Evolutionary conservation across 2,329 filamentous ascomycete genomes (phyloP).

Genomic region (Sclerotinia minor): DNA sequence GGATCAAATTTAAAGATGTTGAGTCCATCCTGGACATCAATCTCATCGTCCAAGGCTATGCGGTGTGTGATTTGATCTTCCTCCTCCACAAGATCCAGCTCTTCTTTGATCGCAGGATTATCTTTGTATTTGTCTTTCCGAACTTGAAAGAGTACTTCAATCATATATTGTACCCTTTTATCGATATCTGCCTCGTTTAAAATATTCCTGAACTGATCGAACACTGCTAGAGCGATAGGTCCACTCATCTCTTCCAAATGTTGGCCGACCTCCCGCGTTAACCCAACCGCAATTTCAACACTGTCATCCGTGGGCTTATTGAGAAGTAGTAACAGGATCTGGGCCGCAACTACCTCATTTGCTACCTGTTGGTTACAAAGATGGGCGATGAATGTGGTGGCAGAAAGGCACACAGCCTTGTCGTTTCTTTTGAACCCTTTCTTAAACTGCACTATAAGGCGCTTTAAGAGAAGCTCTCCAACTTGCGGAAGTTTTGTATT

Average conservation of each 20-base stretch:
- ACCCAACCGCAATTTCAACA: constrained; percentile 92
- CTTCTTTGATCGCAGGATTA: constrained; percentile 84
- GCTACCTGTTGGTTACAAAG: constrained; percentile 95
- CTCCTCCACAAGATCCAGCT: constrained; percentile 93
- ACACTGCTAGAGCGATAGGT: constrained; percentile 83
- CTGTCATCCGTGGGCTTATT: constrained; percentile 97
- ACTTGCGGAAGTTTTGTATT: constrained; percentile 97
- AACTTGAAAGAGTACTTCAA: constrained; percentile 95
- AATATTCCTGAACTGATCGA: constrained; percentile 93
- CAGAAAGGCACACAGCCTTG: constrained; percentile 90
- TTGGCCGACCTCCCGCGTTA: constrained; percentile 90
- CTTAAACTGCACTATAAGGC: constrained; percentile 86
- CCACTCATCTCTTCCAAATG: constrained; percentile 95
- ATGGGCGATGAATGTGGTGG: constrained; percentile 92
- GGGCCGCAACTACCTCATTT: constrained; percentile 88
- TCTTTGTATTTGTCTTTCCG: constrained; percentile 97
- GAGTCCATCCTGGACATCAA: constrained; percentile 81
- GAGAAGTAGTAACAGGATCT: constrained; percentile 87
- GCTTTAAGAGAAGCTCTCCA: constrained; percentile 82
- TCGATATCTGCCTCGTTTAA: constrained; percentile 96
- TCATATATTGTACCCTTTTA: constrained; percentile 98
- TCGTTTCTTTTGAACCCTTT: constrained; percentile 97
- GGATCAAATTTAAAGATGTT: constrained; percentile 96
- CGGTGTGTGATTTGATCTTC: constrained; percentile 97
- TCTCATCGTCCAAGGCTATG: constrained; percentile 76